Evolutionary conservation across 768 basidiomycete genomes (phyloP).

Genomic region (Tulasnella sp.): DNA sequence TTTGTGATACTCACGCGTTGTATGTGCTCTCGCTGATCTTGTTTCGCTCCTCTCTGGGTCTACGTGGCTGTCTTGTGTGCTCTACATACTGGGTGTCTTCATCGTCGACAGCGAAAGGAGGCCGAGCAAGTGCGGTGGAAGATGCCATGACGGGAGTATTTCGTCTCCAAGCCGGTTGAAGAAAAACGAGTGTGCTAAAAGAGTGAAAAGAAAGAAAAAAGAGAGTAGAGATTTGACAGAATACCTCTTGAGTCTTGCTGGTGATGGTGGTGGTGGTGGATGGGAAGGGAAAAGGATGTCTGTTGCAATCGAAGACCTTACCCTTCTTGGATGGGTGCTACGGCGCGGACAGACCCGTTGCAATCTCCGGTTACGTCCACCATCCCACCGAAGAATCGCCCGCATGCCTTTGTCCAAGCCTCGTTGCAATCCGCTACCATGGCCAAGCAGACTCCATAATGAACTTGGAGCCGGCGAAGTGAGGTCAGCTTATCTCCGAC

Average conservation of each 20-base stretch:
- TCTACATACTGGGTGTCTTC: conserved; percentile 29
- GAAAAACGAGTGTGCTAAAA: background rate
- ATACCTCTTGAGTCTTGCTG: conserved; percentile 12
- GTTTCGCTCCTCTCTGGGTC: conserved; percentile 31
- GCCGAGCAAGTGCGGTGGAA: conserved; percentile 27
- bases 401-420: background rate
- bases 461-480: too few relatives aligned
- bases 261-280: background rate
- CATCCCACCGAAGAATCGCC: background rate
- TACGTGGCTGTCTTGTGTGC: conserved; percentile 14
- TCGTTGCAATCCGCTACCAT: background rate
- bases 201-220: background rate
- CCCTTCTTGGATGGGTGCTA: background rate
- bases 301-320: background rate
- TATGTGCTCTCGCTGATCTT: conserved; percentile 34
- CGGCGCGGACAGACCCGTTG: background rate
- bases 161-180: conserved; percentile 26
- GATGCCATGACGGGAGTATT: conserved; percentile 19
- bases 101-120: conserved; percentile 37
- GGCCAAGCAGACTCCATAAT: too few relatives aligned
- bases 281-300: background rate
- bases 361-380: conserved; percentile 10
- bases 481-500: too few relatives aligned
- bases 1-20: conserved; percentile 31
- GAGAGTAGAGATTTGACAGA: background rate